These are phyloP conservation scores for Mucor indicus DNA, from an alignment of 371 early-diverging fungal genomes.

Conservation along the genomic window DNA sequence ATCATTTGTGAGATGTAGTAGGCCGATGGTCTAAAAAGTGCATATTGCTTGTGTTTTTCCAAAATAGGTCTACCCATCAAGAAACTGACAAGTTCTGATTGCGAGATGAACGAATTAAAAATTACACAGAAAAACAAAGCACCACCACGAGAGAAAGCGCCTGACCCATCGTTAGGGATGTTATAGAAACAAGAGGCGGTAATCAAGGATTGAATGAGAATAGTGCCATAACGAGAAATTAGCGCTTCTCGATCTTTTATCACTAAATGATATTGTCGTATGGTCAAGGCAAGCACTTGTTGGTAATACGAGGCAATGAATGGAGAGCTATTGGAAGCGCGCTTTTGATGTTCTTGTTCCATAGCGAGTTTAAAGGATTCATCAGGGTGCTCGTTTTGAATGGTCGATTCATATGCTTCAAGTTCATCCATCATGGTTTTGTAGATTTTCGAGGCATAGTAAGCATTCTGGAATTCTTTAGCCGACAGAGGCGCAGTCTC, in stretches of 20 bases:
- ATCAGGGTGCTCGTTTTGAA: conserved; percentile 27
- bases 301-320: conserved; percentile 62
- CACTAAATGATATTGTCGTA: conserved; percentile 59
- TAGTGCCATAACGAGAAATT: conserved; percentile 57
- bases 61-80: conserved; percentile 58
- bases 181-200: conserved; percentile 66
- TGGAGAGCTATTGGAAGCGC: conserved; percentile 46
- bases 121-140: conserved; percentile 57
- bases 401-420: conserved; percentile 31
- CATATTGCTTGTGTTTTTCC: conserved; percentile 67
- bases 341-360: conserved; percentile 53
- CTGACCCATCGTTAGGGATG: conserved; percentile 46
- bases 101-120: conserved; percentile 53
- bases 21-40: conserved; percentile 63
- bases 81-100: conserved; percentile 48
- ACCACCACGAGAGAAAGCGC: conserved; percentile 74
- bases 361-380: conserved; percentile 52
- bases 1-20: conserved; percentile 58
- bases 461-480: conserved; percentile 46
- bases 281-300: conserved; percentile 58
- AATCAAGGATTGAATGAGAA: conserved; percentile 63
- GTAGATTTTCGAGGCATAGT: conserved; percentile 37
- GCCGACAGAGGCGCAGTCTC: conserved; percentile 41
- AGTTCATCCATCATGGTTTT: conserved; percentile 31
- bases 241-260: conserved; percentile 48